Percentiles rank a stretch among this genome's conserved stretches.
These are phyloP conservation scores for Cyclanthera cordifolia DNA, from an alignment of 306 rosid species.

Conservation along the genomic window DNA sequence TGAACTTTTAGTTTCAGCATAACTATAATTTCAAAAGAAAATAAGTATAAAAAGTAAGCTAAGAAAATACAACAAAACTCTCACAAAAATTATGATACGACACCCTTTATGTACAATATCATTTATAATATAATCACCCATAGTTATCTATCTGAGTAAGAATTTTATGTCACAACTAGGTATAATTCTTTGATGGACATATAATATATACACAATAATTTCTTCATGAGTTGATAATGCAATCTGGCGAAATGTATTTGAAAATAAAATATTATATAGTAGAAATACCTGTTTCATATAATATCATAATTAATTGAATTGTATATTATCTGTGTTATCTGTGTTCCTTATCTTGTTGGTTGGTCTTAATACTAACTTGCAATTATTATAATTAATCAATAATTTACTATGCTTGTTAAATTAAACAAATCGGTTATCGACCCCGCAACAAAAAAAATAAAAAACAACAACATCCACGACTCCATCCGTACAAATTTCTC, in stretches of 20 bases:
- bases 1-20: too few relatives aligned
- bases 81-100: too few relatives aligned
- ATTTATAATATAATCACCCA: too few relatives aligned
- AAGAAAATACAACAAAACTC: too few relatives aligned
- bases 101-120: too few relatives aligned
- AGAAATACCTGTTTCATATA: neutral
- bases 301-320: neutral
- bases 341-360: conserved; percentile 3
- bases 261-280: neutral
- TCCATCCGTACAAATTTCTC: neutral
- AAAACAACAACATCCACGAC: neutral
- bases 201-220: neutral
- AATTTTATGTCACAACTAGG: too few relatives aligned
- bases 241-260: neutral
- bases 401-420: neutral
- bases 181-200: neutral
- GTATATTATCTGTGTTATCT: too few relatives aligned
- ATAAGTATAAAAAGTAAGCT: too few relatives aligned
- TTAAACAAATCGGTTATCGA: neutral
- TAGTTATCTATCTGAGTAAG: too few relatives aligned
- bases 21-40: too few relatives aligned
- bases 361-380: neutral
- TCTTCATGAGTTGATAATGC: neutral
- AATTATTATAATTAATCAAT: neutral
- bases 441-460: neutral